Evolutionary conservation across 2,329 filamentous ascomycete genomes (phyloP).

Genomic region (Orbilia javanica): DNA sequence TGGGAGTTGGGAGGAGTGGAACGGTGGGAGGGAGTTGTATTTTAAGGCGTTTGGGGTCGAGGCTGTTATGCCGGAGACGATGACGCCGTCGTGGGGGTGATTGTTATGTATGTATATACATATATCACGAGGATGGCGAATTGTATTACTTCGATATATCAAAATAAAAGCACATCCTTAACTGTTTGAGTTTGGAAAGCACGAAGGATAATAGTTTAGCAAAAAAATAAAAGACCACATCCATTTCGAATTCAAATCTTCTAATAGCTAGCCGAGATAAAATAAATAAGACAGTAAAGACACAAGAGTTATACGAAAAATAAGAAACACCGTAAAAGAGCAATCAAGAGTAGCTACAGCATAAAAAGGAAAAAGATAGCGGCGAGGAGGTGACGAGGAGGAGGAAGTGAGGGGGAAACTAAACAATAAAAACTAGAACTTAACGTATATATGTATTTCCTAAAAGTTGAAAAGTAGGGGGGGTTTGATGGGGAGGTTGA

Average conservation of each 20-base stretch:
- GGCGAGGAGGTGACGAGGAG: not conserved
- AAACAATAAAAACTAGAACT: constrained; percentile 51
- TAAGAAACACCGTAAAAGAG: constrained; percentile 33
- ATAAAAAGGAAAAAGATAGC: not conserved
- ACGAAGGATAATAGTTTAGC: not conserved
- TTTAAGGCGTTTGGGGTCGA: constrained; percentile 5
- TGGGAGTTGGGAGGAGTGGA: constrained; percentile 40
- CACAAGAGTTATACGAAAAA: not conserved
- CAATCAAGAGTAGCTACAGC: too few relatives aligned
- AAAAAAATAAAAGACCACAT: not conserved
- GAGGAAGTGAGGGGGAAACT: not conserved
- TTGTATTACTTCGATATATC: too few relatives aligned
- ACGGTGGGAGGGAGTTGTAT: constrained; percentile 20
- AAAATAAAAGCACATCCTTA: not conserved
- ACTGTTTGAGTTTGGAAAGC: not conserved
- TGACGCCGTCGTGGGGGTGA: not conserved
- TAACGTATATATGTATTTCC: constrained; percentile 48
- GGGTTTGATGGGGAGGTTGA: not conserved
- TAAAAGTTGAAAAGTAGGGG: not conserved
- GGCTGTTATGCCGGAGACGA: constrained; percentile 24
- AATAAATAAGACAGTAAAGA: not conserved
- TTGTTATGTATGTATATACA: not conserved
- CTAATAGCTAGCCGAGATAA: constrained; percentile 5
- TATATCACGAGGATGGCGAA: not conserved
- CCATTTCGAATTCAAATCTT: constrained; percentile 13